These are phyloP conservation scores for Penicillium digitatum DNA, from an alignment of 2,329 filamentous ascomycete genomes.

Conservation along the genomic window DNA sequence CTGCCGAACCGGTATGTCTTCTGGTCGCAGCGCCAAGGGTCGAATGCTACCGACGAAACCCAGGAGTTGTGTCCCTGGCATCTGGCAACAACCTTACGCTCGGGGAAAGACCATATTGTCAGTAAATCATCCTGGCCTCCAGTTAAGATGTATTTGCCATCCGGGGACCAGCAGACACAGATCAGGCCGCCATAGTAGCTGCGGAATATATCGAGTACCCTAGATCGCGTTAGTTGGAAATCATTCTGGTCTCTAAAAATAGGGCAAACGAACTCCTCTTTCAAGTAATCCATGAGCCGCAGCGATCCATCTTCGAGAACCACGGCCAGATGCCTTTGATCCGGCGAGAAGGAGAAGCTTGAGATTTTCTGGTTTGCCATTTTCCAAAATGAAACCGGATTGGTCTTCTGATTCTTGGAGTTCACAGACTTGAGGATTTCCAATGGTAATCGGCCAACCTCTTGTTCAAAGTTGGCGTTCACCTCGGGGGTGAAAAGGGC, in stretches of 20 bases:
- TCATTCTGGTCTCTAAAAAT: background rate
- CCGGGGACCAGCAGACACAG: slow-evolving; percentile 95
- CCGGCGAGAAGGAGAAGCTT: slow-evolving; percentile 86
- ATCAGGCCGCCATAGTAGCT: slow-evolving; percentile 92
- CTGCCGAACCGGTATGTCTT: slow-evolving; percentile 93
- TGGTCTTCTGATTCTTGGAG: slow-evolving; percentile 87
- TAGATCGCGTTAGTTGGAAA: slow-evolving; percentile 35
- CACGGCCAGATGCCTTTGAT: slow-evolving; percentile 79
- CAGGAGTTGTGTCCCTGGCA: slow-evolving; percentile 95
- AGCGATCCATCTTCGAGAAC: slow-evolving; percentile 89
- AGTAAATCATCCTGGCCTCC: slow-evolving; percentile 95
- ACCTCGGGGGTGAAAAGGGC: slow-evolving; percentile 69
- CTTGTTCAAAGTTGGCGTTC: slow-evolving; percentile 27
- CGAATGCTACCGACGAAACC: slow-evolving; percentile 90
- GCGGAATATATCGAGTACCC: slow-evolving; percentile 78
- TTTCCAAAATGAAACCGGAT: slow-evolving; percentile 90
- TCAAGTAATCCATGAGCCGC: slow-evolving; percentile 84
- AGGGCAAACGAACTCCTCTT: slow-evolving; percentile 65
- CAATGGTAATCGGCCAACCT: slow-evolving; percentile 44
- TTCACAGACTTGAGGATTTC: slow-evolving; percentile 86
- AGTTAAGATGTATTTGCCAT: slow-evolving; percentile 91
- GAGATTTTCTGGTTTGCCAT: slow-evolving; percentile 87
- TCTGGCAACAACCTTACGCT: slow-evolving; percentile 78
- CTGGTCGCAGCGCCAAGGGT: slow-evolving; percentile 95
- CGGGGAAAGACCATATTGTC: slow-evolving; percentile 88